Evolutionary conservation across 73 alveolate species (phyloP).

Genomic region (Tetrahymena borealis): DNA sequence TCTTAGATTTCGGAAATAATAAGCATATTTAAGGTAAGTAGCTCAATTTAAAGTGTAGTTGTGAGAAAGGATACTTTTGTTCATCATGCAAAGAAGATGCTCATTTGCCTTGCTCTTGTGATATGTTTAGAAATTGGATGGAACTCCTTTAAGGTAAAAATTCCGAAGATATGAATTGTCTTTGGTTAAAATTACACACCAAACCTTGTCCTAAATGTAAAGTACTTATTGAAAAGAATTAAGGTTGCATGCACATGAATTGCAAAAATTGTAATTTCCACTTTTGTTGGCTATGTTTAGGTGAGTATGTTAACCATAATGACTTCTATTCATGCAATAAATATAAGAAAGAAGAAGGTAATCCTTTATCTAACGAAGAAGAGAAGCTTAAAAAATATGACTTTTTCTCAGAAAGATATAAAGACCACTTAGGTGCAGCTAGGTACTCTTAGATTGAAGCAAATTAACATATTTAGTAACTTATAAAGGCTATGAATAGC

Average conservation of each 20-base stretch:
- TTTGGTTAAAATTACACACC: conserved; percentile 47
- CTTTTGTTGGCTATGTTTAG: conserved; percentile 81
- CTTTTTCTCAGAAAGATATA: background rate
- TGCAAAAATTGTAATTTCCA: conserved; percentile 71
- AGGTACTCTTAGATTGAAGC: background rate
- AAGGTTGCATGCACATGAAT: conserved; percentile 83
- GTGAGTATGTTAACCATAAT: conserved; percentile 62
- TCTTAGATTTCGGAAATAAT: background rate
- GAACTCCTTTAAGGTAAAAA: background rate
- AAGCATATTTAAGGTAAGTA: background rate
- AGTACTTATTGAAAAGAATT: conserved; percentile 66
- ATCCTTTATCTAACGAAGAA: background rate
- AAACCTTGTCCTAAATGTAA: conserved; percentile 77
- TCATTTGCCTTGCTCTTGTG: background rate
- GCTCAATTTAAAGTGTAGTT: background rate
- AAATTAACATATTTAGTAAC: background rate
- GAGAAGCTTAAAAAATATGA: background rate
- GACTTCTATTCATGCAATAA: background rate
- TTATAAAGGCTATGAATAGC: background rate
- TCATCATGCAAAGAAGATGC: background rate
- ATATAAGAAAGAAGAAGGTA: background rate
- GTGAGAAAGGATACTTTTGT: background rate
- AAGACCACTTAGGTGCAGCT: background rate
- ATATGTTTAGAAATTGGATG: background rate
- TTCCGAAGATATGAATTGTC: background rate